These are phyloP conservation scores for Diplodia intermedia DNA, from an alignment of 2,329 filamentous ascomycete genomes.

Conservation along the genomic window DNA sequence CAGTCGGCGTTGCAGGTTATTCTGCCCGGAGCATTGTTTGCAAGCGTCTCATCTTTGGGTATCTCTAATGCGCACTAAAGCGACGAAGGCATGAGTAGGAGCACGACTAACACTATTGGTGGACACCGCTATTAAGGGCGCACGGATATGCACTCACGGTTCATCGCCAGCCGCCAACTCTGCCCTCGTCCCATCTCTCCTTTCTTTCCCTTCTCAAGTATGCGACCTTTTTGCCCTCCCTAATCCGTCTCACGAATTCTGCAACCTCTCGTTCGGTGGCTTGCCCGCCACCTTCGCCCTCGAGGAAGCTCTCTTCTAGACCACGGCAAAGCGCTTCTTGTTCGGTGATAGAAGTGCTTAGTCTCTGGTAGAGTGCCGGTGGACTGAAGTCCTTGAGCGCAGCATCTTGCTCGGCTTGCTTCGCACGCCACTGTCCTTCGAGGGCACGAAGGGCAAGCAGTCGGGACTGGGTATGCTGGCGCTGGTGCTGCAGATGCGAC, in stretches of 20 bases:
- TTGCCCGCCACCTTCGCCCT: slow-evolving; percentile 57
- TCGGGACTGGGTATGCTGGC: slow-evolving; percentile 77
- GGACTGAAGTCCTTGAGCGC: slow-evolving; percentile 86
- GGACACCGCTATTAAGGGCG: neutral
- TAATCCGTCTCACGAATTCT: slow-evolving; percentile 83
- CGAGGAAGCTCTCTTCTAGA: slow-evolving; percentile 91
- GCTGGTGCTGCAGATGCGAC: slow-evolving; percentile 64
- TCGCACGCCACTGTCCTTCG: slow-evolving; percentile 89
- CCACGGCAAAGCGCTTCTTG: slow-evolving; percentile 81
- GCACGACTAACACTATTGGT: neutral
- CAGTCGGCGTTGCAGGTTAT: neutral
- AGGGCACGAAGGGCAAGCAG: slow-evolving; percentile 83
- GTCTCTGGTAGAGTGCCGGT: slow-evolving; percentile 81
- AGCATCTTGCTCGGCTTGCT: slow-evolving; percentile 86
- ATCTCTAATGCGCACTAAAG: slow-evolving; percentile 12
- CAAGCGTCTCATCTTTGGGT: slow-evolving; percentile 19
- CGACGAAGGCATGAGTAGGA: neutral
- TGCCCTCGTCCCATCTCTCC: slow-evolving; percentile 92
- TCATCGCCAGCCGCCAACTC: slow-evolving; percentile 87
- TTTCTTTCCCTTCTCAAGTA: slow-evolving; percentile 86
- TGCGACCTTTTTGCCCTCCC: slow-evolving; percentile 78
- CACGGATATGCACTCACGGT: slow-evolving; percentile 36
- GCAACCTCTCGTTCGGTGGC: slow-evolving; percentile 81
- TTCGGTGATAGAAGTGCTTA: slow-evolving; percentile 78
- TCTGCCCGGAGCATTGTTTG: neutral